Percentiles rank a stretch among this genome's conserved stretches.
Evolutionary conservation across 2,329 filamentous ascomycete genomes (phyloP).

Genomic region (Hawksworthiomyces lignivorus): DNA sequence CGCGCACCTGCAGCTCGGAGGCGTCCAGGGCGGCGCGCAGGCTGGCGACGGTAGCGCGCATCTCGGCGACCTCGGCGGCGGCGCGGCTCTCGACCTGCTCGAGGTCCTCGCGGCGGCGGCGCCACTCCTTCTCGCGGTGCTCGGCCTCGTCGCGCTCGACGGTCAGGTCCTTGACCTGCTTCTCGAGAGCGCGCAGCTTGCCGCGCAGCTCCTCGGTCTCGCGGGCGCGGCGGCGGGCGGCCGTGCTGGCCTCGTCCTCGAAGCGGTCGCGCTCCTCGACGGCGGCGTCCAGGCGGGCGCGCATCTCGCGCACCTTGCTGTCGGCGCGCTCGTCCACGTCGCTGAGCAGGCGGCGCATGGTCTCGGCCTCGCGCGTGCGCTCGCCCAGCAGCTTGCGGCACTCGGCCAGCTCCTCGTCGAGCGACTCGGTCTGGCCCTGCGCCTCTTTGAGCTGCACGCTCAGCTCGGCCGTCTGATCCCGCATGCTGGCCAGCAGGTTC

Average conservation of each 20-base stretch:
- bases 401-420: slow-evolving; percentile 89
- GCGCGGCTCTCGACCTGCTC: slow-evolving; percentile 64
- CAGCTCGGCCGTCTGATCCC: slow-evolving; percentile 83
- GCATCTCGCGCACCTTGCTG: slow-evolving; percentile 77
- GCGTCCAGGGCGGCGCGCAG: slow-evolving; percentile 77
- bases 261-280: slow-evolving; percentile 90
- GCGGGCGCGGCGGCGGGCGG: slow-evolving; percentile 66
- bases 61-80: slow-evolving; percentile 64
- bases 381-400: slow-evolving; percentile 80
- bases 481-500: slow-evolving; percentile 81
- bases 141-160: slow-evolving; percentile 75
- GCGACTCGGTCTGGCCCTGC: slow-evolving; percentile 68
- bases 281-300: slow-evolving; percentile 76
- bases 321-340: slow-evolving; percentile 83
- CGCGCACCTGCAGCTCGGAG: slow-evolving; percentile 71
- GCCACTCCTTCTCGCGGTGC: slow-evolving; percentile 65
- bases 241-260: slow-evolving; percentile 79
- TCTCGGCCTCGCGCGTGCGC: slow-evolving; percentile 85
- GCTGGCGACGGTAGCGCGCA: slow-evolving; percentile 67
- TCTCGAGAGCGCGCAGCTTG: slow-evolving; percentile 74
- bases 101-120: slow-evolving; percentile 64
- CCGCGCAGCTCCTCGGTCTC: slow-evolving; percentile 81
- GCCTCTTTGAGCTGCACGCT: slow-evolving; percentile 87
- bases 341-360: slow-evolving; percentile 80
- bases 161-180: slow-evolving; percentile 60